These are phyloP conservation scores for Persicaria maculosa DNA, from an alignment of 148 eudicot genomes.

Conservation along the genomic window DNA sequence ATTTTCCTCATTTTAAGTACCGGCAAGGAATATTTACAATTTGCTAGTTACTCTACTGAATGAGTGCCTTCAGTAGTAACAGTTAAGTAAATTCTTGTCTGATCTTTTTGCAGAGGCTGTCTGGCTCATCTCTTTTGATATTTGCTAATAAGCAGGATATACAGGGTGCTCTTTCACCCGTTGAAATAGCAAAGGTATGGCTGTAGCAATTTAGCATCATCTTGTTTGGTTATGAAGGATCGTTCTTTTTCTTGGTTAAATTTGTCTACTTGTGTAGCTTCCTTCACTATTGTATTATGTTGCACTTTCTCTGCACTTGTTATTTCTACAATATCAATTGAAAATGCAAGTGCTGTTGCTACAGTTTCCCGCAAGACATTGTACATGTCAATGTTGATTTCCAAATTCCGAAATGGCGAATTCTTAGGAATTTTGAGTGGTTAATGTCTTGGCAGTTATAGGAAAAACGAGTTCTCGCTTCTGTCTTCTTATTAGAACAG, in stretches of 20 bases:
- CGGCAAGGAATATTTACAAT: neutral
- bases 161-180: constrained; percentile 81
- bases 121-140: constrained; percentile 80
- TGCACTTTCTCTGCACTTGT: too few relatives aligned
- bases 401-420: too few relatives aligned
- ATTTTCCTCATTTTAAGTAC: neutral
- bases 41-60: neutral
- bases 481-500: too few relatives aligned
- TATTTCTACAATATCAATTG: too few relatives aligned
- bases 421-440: too few relatives aligned
- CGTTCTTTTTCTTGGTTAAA: neutral
- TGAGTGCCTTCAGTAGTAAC: neutral
- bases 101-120: constrained; percentile 55
- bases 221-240: neutral
- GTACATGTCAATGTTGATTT: too few relatives aligned
- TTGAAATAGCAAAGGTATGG: constrained; percentile 78
- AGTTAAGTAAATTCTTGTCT: neutral
- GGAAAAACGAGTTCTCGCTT: too few relatives aligned
- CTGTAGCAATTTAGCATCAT: constrained; percentile 4
- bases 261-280: neutral
- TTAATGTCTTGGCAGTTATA: too few relatives aligned
- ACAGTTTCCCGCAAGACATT: neutral
- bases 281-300: too few relatives aligned
- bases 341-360: neutral
- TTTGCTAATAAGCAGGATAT: constrained; percentile 98